A percentile compares a stretch with the other conserved stretches of the same genome.
phyloP scores from a whole-genome alignment of 306 rosid genomes.

The Cicer chorassanicum region DNA sequence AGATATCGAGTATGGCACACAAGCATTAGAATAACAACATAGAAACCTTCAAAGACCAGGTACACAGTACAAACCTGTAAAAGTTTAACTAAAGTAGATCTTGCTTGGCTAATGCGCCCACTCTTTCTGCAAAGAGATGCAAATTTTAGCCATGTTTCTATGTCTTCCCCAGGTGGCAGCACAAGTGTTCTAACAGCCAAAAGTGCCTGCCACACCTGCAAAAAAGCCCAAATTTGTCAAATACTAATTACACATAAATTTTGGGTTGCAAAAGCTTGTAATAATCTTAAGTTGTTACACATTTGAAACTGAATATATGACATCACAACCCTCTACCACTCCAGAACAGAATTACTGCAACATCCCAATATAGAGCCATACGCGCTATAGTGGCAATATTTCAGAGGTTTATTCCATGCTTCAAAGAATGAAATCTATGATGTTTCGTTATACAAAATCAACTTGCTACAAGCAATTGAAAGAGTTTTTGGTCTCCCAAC shows the following conservation, averaged over 20 bases:
- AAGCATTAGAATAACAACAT: constrained; percentile 22
- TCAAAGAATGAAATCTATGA: constrained; percentile 23
- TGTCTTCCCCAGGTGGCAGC: constrained; percentile 89
- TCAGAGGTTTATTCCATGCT: constrained; percentile 6
- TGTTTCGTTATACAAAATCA: background rate
- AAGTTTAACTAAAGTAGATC: constrained; percentile 89
- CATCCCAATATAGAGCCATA: constrained; percentile 5
- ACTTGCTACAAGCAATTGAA: background rate
- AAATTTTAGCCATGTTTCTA: constrained; percentile 95
- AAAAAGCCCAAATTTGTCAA: constrained; percentile 37
- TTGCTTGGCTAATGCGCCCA: constrained; percentile 87
- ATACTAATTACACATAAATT: constrained; percentile 6
- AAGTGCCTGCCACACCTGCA: constrained; percentile 89
- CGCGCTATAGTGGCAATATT: background rate
- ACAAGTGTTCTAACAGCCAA: constrained; percentile 90
- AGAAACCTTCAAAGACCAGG: constrained; percentile 40
- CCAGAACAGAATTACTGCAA: background rate
- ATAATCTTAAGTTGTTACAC: background rate
- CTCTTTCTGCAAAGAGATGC: constrained; percentile 87
- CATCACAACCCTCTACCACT: background rate
- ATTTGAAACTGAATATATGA: constrained; percentile 12
- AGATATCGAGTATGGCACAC: constrained; percentile 35
- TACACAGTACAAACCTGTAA: constrained; percentile 71
- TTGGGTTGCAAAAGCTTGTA: constrained; percentile 35
- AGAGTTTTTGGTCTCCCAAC: constrained; percentile 22